Conservation (phyloP, 805 yeast genomes). For the Nakazawaea anatomiae region DNA sequence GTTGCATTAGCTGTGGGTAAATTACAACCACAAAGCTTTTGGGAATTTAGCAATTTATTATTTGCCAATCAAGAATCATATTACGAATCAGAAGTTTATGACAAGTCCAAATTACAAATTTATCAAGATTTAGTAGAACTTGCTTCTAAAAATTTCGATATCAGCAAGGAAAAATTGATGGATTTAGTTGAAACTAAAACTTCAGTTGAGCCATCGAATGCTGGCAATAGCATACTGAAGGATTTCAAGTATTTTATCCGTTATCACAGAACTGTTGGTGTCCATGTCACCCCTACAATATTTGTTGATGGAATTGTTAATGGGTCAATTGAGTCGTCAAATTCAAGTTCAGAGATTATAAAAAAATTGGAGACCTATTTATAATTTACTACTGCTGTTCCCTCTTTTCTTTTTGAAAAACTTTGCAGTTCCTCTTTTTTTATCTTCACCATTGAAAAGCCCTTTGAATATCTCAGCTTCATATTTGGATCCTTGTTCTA, state of each 20-base stretch:
- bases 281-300: slow-evolving; percentile 84
- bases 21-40: slow-evolving; percentile 44
- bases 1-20: slow-evolving; percentile 66
- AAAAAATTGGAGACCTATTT: slow-evolving; percentile 28
- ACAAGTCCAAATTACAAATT: slow-evolving; percentile 49
- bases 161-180: slow-evolving; percentile 30
- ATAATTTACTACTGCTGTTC: slow-evolving; percentile 14
- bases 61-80: slow-evolving; percentile 50
- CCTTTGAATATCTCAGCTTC: slow-evolving; percentile 41
- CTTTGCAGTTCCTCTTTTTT: slow-evolving; percentile 45
- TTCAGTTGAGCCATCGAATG: slow-evolving; percentile 33
- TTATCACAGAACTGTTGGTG: slow-evolving; percentile 68
- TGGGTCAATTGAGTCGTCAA: slow-evolving; percentile 55
- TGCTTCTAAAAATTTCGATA: slow-evolving; percentile 32
- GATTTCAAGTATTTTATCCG: slow-evolving; percentile 73
- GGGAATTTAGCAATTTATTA: slow-evolving; percentile 50
- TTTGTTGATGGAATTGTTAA: slow-evolving; percentile 61
- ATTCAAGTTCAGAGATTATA: slow-evolving; percentile 36
- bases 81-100: slow-evolving; percentile 55
- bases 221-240: slow-evolving; percentile 50
- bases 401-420: slow-evolving; percentile 41
- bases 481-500: slow-evolving; percentile 32
- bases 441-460: slow-evolving; percentile 40
- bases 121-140: slow-evolving; percentile 47
- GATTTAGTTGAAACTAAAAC: slow-evolving; percentile 26